Percentiles rank a stretch among this genome's conserved stretches.
These are phyloP conservation scores for Phanerodontia chrysosporium DNA, from an alignment of 768 basidiomycete species.

Conservation along the genomic window DNA sequence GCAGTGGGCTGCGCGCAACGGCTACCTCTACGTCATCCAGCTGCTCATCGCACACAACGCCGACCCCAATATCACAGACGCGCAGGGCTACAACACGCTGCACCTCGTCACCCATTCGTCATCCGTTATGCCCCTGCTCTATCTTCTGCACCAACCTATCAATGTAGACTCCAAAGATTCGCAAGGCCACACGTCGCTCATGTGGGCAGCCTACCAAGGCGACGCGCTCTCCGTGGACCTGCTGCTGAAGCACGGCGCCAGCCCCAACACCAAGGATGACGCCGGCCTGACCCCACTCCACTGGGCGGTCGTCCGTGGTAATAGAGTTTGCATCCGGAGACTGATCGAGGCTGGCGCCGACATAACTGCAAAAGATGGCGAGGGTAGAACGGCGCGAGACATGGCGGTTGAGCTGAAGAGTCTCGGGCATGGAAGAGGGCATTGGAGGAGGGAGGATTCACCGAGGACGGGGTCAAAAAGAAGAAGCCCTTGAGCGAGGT, in stretches of 20 bases:
- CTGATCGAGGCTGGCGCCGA: slow-evolving; percentile 86
- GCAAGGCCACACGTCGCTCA: slow-evolving; percentile 90
- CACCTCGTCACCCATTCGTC: slow-evolving; percentile 95
- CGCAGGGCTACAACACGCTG: slow-evolving; percentile 93
- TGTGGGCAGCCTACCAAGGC: slow-evolving; percentile 99
- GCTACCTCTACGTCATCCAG: slow-evolving; percentile 93
- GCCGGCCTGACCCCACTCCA: slow-evolving; percentile 85
- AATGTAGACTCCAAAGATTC: slow-evolving; percentile 87
- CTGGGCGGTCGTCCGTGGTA: slow-evolving; percentile 98
- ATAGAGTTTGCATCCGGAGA: slow-evolving; percentile 77
- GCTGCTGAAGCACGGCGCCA: slow-evolving; percentile 83
- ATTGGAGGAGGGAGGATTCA: slow-evolving; percentile 81
- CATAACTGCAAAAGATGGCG: slow-evolving; percentile 71
- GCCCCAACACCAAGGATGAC: slow-evolving; percentile 71
- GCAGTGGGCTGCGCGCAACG: slow-evolving; percentile 98
- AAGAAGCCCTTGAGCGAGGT: slow-evolving; percentile 71
- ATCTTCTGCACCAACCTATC: slow-evolving; percentile 89
- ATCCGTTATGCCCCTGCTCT: slow-evolving; percentile 90
- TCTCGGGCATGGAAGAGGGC: slow-evolving; percentile 87
- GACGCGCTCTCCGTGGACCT: slow-evolving; percentile 94
- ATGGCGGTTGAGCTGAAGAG: slow-evolving; percentile 95
- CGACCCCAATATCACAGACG: slow-evolving; percentile 87
- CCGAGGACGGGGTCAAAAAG: slow-evolving; percentile 67
- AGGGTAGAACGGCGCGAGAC: slow-evolving; percentile 85
- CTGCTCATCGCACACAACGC: slow-evolving; percentile 86